phyloP scores from a whole-genome alignment of 2,329 filamentous ascomycete genomes.

The Rutstroemia sp. region DNA sequence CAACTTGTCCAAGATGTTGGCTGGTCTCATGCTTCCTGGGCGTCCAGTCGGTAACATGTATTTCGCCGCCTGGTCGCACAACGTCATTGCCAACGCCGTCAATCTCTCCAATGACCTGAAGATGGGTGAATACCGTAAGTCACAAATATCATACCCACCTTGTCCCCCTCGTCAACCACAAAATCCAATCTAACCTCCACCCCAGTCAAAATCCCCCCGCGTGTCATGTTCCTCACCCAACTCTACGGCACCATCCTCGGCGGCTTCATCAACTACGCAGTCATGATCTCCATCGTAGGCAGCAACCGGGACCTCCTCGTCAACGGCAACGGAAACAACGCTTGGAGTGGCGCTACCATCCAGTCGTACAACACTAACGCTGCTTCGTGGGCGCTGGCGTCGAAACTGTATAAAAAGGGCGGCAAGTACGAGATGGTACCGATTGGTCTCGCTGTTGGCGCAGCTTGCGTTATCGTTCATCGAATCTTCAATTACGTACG shows the following conservation, averaged over 20 bases:
- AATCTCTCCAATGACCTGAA: slow-evolving; percentile 47
- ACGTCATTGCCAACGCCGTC: slow-evolving; percentile 44
- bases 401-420: slow-evolving; percentile 43
- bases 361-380: slow-evolving; percentile 40
- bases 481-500: slow-evolving; percentile 36
- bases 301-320: slow-evolving; percentile 36
- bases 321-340: slow-evolving; percentile 36
- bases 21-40: slow-evolving; percentile 38
- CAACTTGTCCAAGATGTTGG: slow-evolving; percentile 47
- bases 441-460: slow-evolving; percentile 42
- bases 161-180: too few species aligned
- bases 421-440: slow-evolving; percentile 41
- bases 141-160: too few species aligned
- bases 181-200: slow-evolving; percentile 14
- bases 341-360: slow-evolving; percentile 42
- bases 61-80: slow-evolving; percentile 50
- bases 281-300: slow-evolving; percentile 38
- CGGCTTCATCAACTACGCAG: slow-evolving; percentile 38
- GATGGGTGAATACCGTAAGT: slow-evolving; percentile 49
- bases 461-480: slow-evolving; percentile 37
- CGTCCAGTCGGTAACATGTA: slow-evolving; percentile 37
- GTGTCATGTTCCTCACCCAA: slow-evolving; percentile 39
- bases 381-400: slow-evolving; percentile 40
- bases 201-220: slow-evolving; percentile 41
- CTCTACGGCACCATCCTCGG: slow-evolving; percentile 37